A percentile compares a stretch with the other conserved stretches of the same genome.
phyloP scores from a whole-genome alignment of 495 filamentous ascomycete species.

The Physcia stellaris region DNA sequence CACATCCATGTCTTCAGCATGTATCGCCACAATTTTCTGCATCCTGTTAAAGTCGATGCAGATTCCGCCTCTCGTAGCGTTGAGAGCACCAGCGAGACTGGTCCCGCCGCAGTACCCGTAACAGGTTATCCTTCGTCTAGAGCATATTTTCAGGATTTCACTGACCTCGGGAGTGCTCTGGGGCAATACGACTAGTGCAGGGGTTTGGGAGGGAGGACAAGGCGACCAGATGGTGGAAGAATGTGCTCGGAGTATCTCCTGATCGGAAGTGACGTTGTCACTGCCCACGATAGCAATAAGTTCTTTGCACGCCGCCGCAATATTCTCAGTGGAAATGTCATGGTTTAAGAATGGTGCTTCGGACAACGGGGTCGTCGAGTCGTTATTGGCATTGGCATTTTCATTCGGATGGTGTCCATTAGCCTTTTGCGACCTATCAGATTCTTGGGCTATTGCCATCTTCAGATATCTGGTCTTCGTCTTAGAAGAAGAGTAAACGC shows the following conservation, averaged over 20 bases:
- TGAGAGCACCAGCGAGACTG: slow-evolving; percentile 49
- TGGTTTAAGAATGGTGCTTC: no score
- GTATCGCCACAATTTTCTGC: slow-evolving; percentile 42
- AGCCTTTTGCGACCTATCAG: no score
- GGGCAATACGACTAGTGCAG: slow-evolving; percentile 33
- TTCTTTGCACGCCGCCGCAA: slow-evolving; percentile 6
- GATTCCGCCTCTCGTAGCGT: slow-evolving; percentile 45
- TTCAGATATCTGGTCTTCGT: no score
- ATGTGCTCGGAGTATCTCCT: slow-evolving; percentile 1
- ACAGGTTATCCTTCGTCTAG: slow-evolving; percentile 44
- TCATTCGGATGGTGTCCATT: no score
- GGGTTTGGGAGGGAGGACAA: neutral
- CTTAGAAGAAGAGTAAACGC: no score
- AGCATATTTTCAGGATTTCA: slow-evolving; percentile 49
- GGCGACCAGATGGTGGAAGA: slow-evolving; percentile 10
- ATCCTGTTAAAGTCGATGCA: slow-evolving; percentile 53
- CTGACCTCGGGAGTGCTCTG: slow-evolving; percentile 41
- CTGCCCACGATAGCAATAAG: slow-evolving; percentile 4
- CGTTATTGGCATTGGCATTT: neutral
- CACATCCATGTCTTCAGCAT: slow-evolving; percentile 47
- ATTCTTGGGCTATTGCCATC: no score
- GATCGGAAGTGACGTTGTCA: slow-evolving; percentile 1
- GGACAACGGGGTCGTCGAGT: no score
- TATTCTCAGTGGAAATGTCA: slow-evolving; percentile 3
- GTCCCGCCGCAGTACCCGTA: slow-evolving; percentile 52